Evolutionary conservation across 1,284 basidiomycete species (phyloP).

Genomic region (Fistulina hepatica): DNA sequence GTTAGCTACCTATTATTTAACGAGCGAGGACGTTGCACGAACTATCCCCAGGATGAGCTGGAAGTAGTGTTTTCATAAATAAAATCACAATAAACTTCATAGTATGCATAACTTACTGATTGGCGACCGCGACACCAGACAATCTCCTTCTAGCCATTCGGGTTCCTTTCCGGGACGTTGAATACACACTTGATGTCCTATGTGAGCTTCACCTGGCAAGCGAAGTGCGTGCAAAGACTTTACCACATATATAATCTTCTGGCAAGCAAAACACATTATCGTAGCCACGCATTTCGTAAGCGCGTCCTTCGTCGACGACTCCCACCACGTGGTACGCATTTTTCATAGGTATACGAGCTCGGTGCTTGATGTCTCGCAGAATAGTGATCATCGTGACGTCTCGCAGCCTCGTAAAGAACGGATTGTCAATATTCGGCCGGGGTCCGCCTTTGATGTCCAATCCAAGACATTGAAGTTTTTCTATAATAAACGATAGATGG

Average conservation of each 20-base stretch:
- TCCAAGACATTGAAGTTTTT: slow-evolving; percentile 36
- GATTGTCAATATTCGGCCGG: slow-evolving; percentile 32
- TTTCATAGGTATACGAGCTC: slow-evolving; percentile 59
- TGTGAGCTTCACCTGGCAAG: background rate
- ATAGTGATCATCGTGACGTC: slow-evolving; percentile 49
- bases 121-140: slow-evolving; percentile 29
- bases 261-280: slow-evolving; percentile 42
- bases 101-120: no score
- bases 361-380: slow-evolving; percentile 60
- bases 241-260: slow-evolving; percentile 54
- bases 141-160: slow-evolving; percentile 26
- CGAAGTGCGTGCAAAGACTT: slow-evolving; percentile 1
- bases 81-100: no score
- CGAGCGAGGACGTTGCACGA: slow-evolving; percentile 10
- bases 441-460: slow-evolving; percentile 32
- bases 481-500: slow-evolving; percentile 38
- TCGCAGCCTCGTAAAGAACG: slow-evolving; percentile 48
- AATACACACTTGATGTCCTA: slow-evolving; percentile 27
- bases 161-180: slow-evolving; percentile 23
- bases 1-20: slow-evolving; percentile 2
- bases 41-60: slow-evolving; percentile 69
- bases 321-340: slow-evolving; percentile 60
- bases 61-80: no score
- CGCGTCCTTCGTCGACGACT: slow-evolving; percentile 66
- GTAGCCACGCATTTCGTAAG: slow-evolving; percentile 37